Percentiles rank a stretch among this genome's conserved stretches.
Evolutionary conservation across 768 basidiomycete species (phyloP).

Genomic region (Polyporus arcularius): DNA sequence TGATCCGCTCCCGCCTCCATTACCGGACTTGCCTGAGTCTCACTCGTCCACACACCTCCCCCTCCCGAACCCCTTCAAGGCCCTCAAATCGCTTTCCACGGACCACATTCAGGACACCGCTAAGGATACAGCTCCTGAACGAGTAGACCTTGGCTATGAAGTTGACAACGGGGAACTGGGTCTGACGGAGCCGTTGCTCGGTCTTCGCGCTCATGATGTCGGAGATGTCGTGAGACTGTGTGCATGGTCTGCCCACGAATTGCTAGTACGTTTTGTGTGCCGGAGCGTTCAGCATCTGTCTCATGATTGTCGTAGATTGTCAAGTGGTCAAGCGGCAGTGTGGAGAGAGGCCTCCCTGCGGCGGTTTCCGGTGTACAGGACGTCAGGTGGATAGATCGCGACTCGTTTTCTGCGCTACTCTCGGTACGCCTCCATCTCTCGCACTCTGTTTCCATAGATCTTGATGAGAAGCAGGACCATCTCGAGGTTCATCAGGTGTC

Average conservation of each 20-base stretch:
- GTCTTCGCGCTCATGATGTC: conserved; percentile 34
- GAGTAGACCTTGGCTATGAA: conserved; percentile 36
- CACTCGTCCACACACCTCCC: conserved; percentile 37
- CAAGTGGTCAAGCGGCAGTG: background rate
- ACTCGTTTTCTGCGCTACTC: conserved; percentile 19
- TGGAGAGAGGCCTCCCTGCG: background rate
- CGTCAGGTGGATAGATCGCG: conserved; percentile 16
- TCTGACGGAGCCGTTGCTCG: conserved; percentile 27
- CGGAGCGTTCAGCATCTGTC: background rate
- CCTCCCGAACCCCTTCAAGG: conserved; percentile 68
- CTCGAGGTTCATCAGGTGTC: conserved; percentile 13
- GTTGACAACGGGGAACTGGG: conserved; percentile 36
- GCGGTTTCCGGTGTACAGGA: conserved; percentile 11
- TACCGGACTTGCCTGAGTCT: conserved; percentile 31
- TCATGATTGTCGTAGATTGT: background rate
- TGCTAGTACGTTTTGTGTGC: conserved; percentile 17
- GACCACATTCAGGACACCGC: conserved; percentile 41
- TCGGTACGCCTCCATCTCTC: conserved; percentile 15
- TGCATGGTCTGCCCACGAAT: conserved; percentile 24
- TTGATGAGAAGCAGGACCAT: conserved; percentile 21
- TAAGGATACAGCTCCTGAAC: conserved; percentile 25
- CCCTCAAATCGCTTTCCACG: conserved; percentile 47
- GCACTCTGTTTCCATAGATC: background rate
- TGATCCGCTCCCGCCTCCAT: conserved; percentile 23
- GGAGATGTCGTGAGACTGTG: conserved; percentile 35